Base-by-base conservation (phyloP, 2,329 filamentous ascomycete genomes). In the Chaetothyriales sp. region DNA sequence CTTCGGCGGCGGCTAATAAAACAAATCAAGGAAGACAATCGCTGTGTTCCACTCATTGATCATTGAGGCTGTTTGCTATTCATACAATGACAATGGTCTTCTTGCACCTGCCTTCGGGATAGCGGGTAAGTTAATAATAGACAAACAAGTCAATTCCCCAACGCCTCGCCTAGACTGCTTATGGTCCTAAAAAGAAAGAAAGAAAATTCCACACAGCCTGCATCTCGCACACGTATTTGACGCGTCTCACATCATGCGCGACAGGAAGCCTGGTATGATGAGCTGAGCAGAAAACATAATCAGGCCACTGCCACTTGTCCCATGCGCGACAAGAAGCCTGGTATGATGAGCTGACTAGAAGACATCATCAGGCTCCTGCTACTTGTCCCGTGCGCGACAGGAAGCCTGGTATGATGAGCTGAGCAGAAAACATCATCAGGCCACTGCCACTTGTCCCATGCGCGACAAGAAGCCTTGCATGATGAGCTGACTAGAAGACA, bases 331-430 rank as follows among this genome's bases (percentile, higher is more conserved):
- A 37, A 5, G 8, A 37, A 37, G 20, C 10, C 46, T 18, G 10
- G 22, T 13, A 18, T 48, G n/a, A n/a, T n/a, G 19, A 13, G 20
- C 2, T 8, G 18, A 44, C 53, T 49, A 60, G 50, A 61, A 61
- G 19, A 60, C 55, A 54, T 61, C 59, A 5, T 60, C 58, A 4
- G 59, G 59, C 59, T 58, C 60, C 48, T 61, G 53, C 58, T 56
- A 61, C 33, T 54, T 50, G 40, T 57, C 56, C 5, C n/a, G n/a
- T n/a, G n/a, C n/a, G n/a, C 13, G 29, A 37, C 29, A 37, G 2
- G 8, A 37, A 37, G 20, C 10, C 46, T 18, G 10, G 22, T 13
- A 18, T 48, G n/a, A n/a, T n/a, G 19, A 13, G 20, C 2, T 8
- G 18, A 44, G 51, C 48, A 60, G 50, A 61, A 61, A 18, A 60